These are phyloP conservation scores for Cucumis hystrix DNA, from an alignment of 306 rosid species.

Conservation along the genomic window DNA sequence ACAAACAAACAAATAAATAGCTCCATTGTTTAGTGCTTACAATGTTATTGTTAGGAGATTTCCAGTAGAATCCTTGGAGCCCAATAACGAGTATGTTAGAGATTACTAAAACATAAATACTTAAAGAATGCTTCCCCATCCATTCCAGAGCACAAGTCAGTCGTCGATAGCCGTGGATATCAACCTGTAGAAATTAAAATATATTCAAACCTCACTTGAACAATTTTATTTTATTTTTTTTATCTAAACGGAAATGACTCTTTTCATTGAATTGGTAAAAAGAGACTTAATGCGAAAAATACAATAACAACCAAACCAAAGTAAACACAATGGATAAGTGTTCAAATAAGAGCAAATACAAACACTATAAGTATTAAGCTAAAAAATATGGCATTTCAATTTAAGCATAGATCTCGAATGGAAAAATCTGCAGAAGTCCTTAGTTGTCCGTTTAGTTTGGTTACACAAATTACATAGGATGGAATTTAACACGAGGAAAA, in stretches of 20 bases:
- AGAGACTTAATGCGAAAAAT: too few relatives aligned
- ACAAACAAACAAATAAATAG: too few relatives aligned
- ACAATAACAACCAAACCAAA: too few relatives aligned
- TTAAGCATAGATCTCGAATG: too few relatives aligned
- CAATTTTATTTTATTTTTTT: too few relatives aligned
- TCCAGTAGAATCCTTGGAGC: constrained; percentile 70
- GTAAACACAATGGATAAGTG: too few relatives aligned
- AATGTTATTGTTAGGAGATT: constrained; percentile 48
- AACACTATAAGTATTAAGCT: too few relatives aligned
- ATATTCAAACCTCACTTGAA: neutral
- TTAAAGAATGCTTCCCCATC: constrained; percentile 81
- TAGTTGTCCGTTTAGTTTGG: neutral
- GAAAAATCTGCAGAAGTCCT: too few relatives aligned
- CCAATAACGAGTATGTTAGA: constrained; percentile 64
- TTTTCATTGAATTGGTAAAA: too few relatives aligned
- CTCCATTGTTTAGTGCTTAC: constrained; percentile 25
- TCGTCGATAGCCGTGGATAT: constrained; percentile 42
- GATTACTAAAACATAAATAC: constrained; percentile 51
- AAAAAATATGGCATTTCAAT: too few relatives aligned
- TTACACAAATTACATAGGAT: neutral
- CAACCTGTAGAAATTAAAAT: constrained; percentile 41
- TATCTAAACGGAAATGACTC: too few relatives aligned
- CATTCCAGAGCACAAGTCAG: constrained; percentile 54
- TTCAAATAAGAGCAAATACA: too few relatives aligned
- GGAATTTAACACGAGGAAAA: neutral